These are phyloP conservation scores for Alternaria brassicicola DNA, from an alignment of 2,329 filamentous ascomycete species.

Conservation along the genomic window DNA sequence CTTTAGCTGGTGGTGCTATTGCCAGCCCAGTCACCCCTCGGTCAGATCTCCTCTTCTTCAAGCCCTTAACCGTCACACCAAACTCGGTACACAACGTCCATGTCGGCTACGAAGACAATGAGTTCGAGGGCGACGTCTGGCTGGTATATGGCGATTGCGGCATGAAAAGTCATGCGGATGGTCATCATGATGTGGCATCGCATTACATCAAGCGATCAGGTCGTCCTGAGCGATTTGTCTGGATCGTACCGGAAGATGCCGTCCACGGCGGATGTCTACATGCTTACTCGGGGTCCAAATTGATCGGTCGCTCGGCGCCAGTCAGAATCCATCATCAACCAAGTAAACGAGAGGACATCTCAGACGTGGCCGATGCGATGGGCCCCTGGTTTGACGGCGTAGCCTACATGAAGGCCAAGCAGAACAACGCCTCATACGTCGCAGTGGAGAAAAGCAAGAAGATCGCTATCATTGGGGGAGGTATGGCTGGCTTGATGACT, in stretches of 20 bases:
- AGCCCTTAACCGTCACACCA: conserved; percentile 42
- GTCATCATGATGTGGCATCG: conserved; percentile 54
- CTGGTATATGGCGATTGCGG: conserved; percentile 56
- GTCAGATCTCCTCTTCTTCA: conserved; percentile 40
- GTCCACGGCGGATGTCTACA: conserved; percentile 52
- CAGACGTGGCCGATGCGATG: conserved; percentile 59
- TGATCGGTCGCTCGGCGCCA: conserved; percentile 53
- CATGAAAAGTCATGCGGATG: conserved; percentile 41
- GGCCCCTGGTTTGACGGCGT: conserved; percentile 73
- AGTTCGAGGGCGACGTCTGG: conserved; percentile 53
- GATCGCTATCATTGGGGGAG: conserved; percentile 69
- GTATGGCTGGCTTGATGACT: conserved; percentile 70
- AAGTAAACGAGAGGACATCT: conserved; percentile 47
- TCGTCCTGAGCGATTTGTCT: conserved; percentile 56
- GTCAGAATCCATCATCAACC: conserved; percentile 48
- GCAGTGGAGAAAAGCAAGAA: conserved; percentile 61
- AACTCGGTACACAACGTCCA: conserved; percentile 59
- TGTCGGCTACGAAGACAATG: conserved; percentile 49
- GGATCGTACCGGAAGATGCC: conserved; percentile 53
- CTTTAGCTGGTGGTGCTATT: conserved; percentile 29
- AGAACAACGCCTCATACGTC: conserved; percentile 60
- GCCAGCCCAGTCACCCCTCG: conserved; percentile 26
- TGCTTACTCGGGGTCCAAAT: conserved; percentile 49
- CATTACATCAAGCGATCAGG: conserved; percentile 42
- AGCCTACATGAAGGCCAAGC: conserved; percentile 61